Evolutionary conservation across 2,329 filamentous ascomycete genomes (phyloP), one percentile per base, ranked within the genome.

Genomic region (Monilinia aucupariae): DNA sequence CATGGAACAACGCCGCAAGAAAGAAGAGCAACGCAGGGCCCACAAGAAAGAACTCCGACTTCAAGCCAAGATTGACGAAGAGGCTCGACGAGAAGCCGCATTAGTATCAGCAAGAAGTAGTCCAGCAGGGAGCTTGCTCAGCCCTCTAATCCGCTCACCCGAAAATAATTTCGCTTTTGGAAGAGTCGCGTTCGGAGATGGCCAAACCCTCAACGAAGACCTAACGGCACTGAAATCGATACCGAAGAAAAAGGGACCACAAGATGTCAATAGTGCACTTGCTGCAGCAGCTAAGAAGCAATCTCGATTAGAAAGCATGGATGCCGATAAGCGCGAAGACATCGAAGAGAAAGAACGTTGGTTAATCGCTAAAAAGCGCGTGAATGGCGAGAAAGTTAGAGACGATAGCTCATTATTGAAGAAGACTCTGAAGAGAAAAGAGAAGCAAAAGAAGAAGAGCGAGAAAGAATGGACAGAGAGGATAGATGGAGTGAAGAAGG

Each of bases 351-450:
- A 97, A 80, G 93, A 99, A 71, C 80, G 87, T 64, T 99, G 94
- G 94, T 81, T 97, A 64, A 93, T 90, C 54, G 94, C 94, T 2
- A 89, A 93, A 76, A 91, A 91, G 76, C 86, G 89, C 30, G 91
- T 89, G 1, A 90, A 96, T 74, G 94, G 94, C 55, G 92, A 96
- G 73, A 90, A 91, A 74, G 88, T 97, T 41, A 86, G 86, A 65
- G 92, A 97, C 72, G 91, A 96, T 74, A 91, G 91, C 67, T 85
- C 84, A 52, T 78, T 96, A 63, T 82, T 99, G 34, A 97, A 96
- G 81, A 97, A 96, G 81, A 90, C 92, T 0, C 80, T 97, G 68
- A 97, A 97, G 82, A 87, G 93, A 69, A 96, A 96, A 79, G 91
- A 97, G 72, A 85, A 87, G 69, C 80, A 84, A 59, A 97, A 97